Conservation (phyloP, 2,329 filamentous ascomycete species). For the Xylariaceae sp. region DNA sequence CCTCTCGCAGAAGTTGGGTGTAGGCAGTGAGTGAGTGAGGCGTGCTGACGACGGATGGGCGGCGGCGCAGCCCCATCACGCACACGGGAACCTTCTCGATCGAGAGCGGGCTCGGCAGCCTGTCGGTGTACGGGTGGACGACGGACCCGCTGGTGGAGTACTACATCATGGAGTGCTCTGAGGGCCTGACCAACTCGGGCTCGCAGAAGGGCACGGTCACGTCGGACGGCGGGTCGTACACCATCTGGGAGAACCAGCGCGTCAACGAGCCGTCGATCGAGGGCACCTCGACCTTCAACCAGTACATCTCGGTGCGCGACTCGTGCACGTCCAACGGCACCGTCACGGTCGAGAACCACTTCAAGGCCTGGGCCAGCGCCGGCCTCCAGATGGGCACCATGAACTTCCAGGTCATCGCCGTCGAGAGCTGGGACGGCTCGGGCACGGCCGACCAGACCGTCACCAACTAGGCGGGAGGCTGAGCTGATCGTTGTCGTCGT, state of each 20-base stretch:
- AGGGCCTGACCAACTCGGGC: conserved; percentile 26
- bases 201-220: conserved; percentile 21
- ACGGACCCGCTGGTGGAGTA: conserved; percentile 30
- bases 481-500: too few relatives aligned
- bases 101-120: conserved; percentile 32
- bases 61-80: conserved; percentile 2
- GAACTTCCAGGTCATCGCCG: conserved; percentile 29
- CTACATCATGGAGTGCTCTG: conserved; percentile 29
- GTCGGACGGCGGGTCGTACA: conserved; percentile 27
- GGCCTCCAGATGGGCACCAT: conserved; percentile 26
- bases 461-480: neutral
- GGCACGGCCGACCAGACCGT: conserved; percentile 33
- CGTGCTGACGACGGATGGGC: too few relatives aligned
- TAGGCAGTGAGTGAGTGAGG: too few relatives aligned
- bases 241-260: conserved; percentile 27
- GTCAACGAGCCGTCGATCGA: conserved; percentile 37
- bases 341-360: conserved; percentile 28
- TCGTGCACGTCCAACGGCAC: conserved; percentile 36
- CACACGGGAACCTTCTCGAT: conserved; percentile 9
- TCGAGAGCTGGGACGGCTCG: conserved; percentile 35
- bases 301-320: conserved; percentile 45
- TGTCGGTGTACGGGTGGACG: conserved; percentile 35
- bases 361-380: conserved; percentile 24
- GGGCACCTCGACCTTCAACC: conserved; percentile 40
- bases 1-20: too few relatives aligned